These are phyloP conservation scores for Tetracentron sinense DNA, from an alignment of 164 flowering plant genomes.

Conservation along the genomic window DNA sequence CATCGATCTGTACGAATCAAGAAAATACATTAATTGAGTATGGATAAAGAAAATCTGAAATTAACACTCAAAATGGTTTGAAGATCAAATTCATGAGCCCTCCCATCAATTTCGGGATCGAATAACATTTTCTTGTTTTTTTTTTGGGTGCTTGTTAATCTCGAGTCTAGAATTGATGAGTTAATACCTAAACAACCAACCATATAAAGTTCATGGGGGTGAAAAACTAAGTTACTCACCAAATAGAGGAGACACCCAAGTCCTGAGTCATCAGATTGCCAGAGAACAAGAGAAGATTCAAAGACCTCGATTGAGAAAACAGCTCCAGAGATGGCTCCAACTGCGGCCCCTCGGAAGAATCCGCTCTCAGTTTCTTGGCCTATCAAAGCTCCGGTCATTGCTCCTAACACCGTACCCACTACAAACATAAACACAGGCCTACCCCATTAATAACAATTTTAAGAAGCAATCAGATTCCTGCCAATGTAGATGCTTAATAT, in stretches of 20 bases:
- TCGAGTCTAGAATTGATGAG: too few relatives aligned
- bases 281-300: conserved; percentile 70
- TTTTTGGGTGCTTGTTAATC: too few relatives aligned
- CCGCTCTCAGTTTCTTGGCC: conserved; percentile 95
- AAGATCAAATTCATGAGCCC: not conserved
- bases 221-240: conserved; percentile 36
- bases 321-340: conserved; percentile 93
- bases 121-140: too few relatives aligned
- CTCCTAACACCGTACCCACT: conserved; percentile 83
- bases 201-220: not conserved
- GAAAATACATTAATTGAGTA: not conserved
- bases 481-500: not conserved
- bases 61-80: not conserved
- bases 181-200: not conserved
- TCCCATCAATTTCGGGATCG: not conserved
- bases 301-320: conserved; percentile 90
- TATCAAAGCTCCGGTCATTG: conserved; percentile 81
- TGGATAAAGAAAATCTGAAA: too few relatives aligned
- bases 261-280: conserved; percentile 75
- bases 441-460: not conserved
- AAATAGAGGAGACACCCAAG: conserved; percentile 66
- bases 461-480: not conserved
- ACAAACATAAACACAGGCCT: not conserved
- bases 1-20: conserved; percentile 56
- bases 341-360: conserved; percentile 77